phyloP scores from a whole-genome alignment of 257 asterid species.

The Solanum dulcamara region DNA sequence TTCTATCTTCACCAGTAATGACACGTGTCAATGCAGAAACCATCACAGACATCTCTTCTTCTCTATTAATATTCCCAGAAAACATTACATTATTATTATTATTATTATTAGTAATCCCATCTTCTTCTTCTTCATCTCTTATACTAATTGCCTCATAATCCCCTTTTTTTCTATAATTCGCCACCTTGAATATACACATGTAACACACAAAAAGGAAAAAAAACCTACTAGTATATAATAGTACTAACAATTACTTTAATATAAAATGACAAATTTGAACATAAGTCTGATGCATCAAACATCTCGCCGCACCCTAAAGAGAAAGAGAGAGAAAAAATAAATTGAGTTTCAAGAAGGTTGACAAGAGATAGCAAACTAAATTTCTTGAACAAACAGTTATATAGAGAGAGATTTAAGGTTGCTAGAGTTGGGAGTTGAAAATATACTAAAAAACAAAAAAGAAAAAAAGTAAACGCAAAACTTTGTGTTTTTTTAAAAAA shows the following conservation, averaged over 20 bases:
- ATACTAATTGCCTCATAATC: background rate
- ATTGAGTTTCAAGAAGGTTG: background rate
- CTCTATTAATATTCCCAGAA: constrained; percentile 22
- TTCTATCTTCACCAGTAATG: constrained; percentile 23
- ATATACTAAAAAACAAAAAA: background rate
- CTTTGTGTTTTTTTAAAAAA: background rate
- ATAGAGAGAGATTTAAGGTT: background rate
- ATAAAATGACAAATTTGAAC: background rate
- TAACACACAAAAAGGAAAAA: background rate
- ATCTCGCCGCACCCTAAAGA: background rate
- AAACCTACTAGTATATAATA: background rate
- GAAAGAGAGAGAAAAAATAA: background rate
- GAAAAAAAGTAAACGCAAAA: background rate
- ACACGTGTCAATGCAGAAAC: constrained; percentile 63
- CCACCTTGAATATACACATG: constrained; percentile 23
- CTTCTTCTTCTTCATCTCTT: background rate
- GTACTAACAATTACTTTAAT: background rate
- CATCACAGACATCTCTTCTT: constrained; percentile 66
- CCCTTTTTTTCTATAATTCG: constrained; percentile 4
- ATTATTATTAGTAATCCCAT: background rate
- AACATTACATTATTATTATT: background rate
- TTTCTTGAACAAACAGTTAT: constrained; percentile 3
- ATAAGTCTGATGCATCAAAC: background rate
- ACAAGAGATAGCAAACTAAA: background rate
- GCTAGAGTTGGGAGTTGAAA: background rate